Conservation (phyloP, 2,329 filamentous ascomycete genomes). For the Aureobasidium sp. region DNA sequence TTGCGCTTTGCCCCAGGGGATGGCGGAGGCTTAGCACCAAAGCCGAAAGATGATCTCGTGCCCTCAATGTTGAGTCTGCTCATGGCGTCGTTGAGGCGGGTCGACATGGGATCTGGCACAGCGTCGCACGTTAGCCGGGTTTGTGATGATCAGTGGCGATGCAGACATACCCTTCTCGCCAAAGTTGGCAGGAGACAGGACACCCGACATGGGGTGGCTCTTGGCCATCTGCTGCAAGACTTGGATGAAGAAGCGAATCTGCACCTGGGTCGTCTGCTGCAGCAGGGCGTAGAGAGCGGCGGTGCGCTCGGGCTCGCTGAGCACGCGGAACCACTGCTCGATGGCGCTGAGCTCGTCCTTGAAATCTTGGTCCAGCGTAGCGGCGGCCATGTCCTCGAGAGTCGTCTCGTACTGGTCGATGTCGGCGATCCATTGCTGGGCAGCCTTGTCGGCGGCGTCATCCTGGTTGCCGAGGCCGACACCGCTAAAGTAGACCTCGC, state of each 20-base stretch:
- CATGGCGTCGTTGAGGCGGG: constrained; percentile 92
- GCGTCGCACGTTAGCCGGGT: not conserved
- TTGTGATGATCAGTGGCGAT: not conserved
- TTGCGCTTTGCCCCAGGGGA: constrained; percentile 78
- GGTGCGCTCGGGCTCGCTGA: constrained; percentile 93
- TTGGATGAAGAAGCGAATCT: constrained; percentile 98
- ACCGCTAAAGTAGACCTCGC: constrained; percentile 83
- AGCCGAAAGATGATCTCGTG: constrained; percentile 71
- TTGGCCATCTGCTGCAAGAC: constrained; percentile 98
- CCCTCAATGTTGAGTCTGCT: constrained; percentile 84
- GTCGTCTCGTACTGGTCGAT: constrained; percentile 99
- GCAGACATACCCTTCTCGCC: constrained; percentile 70
- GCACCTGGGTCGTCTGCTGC: constrained; percentile 97
- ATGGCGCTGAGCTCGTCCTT: constrained; percentile 98
- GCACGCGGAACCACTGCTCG: constrained; percentile 97
- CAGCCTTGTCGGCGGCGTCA: constrained; percentile 84
- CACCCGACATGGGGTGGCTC: constrained; percentile 91
- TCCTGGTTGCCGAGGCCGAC: constrained; percentile 61
- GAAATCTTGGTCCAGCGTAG: constrained; percentile 98
- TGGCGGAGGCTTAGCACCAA: constrained; percentile 57
- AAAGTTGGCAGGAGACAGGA: constrained; percentile 89
- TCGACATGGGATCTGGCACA: constrained; percentile 81
- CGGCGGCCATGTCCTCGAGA: constrained; percentile 95
- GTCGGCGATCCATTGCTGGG: constrained; percentile 97
- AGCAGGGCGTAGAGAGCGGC: constrained; percentile 90